These are phyloP conservation scores for Discostella stelligeroides DNA, from an alignment of 108 stramenopile genomes.

Conservation along the genomic window DNA sequence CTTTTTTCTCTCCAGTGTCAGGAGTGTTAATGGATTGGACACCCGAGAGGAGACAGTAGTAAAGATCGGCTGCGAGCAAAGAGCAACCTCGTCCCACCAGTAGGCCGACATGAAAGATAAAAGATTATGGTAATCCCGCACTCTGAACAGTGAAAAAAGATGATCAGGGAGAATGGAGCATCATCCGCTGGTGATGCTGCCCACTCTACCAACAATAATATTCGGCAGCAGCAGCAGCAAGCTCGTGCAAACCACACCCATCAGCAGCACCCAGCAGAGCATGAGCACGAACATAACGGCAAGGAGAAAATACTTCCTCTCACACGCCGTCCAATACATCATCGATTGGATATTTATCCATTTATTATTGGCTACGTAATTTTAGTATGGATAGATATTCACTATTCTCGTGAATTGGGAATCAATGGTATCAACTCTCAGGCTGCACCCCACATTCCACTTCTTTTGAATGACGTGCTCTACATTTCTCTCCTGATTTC, in stretches of 20 bases:
- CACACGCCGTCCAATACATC: slow-evolving; percentile 35
- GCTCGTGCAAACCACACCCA: background rate
- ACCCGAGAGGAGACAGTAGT: too few relatives aligned
- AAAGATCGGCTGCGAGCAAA: too few relatives aligned
- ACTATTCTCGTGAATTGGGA: background rate
- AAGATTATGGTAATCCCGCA: background rate
- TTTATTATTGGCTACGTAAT: slow-evolving; percentile 52
- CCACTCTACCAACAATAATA: background rate
- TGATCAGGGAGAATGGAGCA: background rate
- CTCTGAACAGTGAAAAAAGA: background rate
- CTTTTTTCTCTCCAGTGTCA: too few relatives aligned
- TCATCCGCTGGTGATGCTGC: background rate
- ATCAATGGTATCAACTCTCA: background rate
- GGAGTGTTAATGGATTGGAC: too few relatives aligned
- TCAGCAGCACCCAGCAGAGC: background rate
- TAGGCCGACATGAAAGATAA: too few relatives aligned
- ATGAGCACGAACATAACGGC: slow-evolving; percentile 10
- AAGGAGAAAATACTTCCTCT: slow-evolving; percentile 48
- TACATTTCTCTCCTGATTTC: slow-evolving; percentile 31
- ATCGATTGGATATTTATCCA: slow-evolving; percentile 61
- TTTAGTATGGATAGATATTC: slow-evolving; percentile 43
- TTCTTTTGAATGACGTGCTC: slow-evolving; percentile 22
- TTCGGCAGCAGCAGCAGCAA: slow-evolving; percentile 6
- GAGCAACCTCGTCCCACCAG: too few relatives aligned
- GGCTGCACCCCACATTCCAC: background rate